These are phyloP conservation scores for Decorospora gaudefroyi DNA, from an alignment of 2,329 filamentous ascomycete species.

Conservation along the genomic window DNA sequence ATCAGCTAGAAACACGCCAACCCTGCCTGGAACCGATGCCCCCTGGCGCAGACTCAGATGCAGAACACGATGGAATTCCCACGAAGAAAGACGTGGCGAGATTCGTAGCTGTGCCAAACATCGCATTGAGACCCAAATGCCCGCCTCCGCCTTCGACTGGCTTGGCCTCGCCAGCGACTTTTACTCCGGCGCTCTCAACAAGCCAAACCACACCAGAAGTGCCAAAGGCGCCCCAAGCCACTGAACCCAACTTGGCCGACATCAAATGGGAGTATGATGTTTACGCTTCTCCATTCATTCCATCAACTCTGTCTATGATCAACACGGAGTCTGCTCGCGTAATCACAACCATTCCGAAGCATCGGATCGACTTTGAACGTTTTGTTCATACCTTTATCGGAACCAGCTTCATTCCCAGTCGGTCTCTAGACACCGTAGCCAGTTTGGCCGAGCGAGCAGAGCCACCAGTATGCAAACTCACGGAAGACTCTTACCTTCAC, in stretches of 20 bases:
- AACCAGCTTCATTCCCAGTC: constrained; percentile 20
- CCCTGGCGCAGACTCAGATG: not conserved
- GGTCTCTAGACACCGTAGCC: not conserved
- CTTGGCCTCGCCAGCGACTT: not conserved
- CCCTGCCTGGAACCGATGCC: too few relatives aligned
- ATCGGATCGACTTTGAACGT: constrained; percentile 19
- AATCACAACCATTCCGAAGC: constrained; percentile 14
- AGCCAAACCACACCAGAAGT: not conserved
- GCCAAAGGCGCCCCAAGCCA: not conserved
- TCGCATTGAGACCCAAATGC: not conserved
- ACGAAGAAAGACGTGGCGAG: constrained; percentile 1
- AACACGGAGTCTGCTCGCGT: constrained; percentile 17
- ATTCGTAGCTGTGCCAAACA: constrained; percentile 11
- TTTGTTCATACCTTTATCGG: constrained; percentile 28
- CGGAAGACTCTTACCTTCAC: constrained; percentile 20
- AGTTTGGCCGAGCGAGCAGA: not conserved
- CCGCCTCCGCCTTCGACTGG: not conserved
- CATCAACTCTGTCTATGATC: constrained; percentile 19
- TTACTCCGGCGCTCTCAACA: not conserved
- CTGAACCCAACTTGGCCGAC: not conserved
- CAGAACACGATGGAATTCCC: not conserved
- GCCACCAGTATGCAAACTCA: not conserved
- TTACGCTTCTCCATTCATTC: constrained; percentile 30
- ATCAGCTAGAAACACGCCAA: too few relatives aligned
- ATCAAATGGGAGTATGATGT: constrained; percentile 23